Percentiles rank a stretch among this genome's conserved stretches.
phyloP scores from a whole-genome alignment of 2,329 filamentous ascomycete species.

The Xylaria sp. region DNA sequence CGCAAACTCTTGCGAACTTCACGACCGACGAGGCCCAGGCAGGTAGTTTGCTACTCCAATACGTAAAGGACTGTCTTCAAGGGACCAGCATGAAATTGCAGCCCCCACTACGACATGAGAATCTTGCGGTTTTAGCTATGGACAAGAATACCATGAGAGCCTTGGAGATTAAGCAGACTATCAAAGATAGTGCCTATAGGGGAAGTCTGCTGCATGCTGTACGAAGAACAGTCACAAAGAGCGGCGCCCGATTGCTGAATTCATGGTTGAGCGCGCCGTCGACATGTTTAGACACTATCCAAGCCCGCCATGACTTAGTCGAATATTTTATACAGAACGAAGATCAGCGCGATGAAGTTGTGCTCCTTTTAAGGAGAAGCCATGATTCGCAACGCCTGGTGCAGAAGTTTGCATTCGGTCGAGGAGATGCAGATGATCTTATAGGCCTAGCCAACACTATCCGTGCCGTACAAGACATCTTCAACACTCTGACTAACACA shows the following conservation, averaged over 20 bases:
- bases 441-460: conserved; percentile 84
- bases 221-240: conserved; percentile 87
- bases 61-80: conserved; percentile 79
- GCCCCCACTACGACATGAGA: conserved; percentile 75
- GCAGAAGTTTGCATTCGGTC: conserved; percentile 91
- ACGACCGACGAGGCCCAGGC: conserved; percentile 73
- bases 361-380: conserved; percentile 71
- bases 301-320: conserved; percentile 80
- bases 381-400: conserved; percentile 88
- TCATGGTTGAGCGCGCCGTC: conserved; percentile 91
- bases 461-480: conserved; percentile 71
- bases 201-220: conserved; percentile 92
- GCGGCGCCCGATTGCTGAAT: conserved; percentile 82
- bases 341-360: conserved; percentile 72
- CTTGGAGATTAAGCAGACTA: conserved; percentile 85
- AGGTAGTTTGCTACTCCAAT: conserved; percentile 81
- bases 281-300: conserved; percentile 81
- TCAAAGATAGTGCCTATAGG: conserved; percentile 76
- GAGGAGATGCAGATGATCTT: conserved; percentile 91
- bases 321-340: conserved; percentile 71
- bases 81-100: conserved; percentile 82
- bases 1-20: conserved; percentile 61
- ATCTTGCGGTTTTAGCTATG: conserved; percentile 82
- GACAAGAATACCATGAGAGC: conserved; percentile 91
- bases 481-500: conserved; percentile 48